Conservation (phyloP, 169 alveolate species). For the Fabrea salina region DNA sequence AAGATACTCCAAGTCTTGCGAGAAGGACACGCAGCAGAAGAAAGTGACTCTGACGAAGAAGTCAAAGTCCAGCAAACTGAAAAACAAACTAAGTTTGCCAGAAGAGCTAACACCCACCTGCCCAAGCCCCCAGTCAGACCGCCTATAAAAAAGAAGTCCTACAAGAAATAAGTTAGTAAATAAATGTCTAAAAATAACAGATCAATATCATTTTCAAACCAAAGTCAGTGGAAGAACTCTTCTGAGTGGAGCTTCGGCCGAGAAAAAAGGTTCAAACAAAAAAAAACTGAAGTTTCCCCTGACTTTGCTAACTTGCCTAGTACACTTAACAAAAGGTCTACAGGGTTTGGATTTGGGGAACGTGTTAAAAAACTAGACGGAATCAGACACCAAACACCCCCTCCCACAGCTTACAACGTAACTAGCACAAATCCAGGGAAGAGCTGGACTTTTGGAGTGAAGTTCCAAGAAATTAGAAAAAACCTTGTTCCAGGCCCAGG, state of each 20-base stretch:
- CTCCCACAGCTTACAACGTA: neutral
- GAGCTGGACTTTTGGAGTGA: neutral
- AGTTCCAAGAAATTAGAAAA: neutral
- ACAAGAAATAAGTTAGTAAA: too few species aligned
- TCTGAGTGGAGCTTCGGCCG: neutral
- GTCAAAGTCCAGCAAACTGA: too few species aligned
- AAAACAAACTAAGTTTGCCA: too few species aligned
- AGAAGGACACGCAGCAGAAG: too few species aligned
- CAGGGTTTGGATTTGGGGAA: slow-evolving; percentile 4
- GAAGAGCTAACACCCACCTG: too few species aligned
- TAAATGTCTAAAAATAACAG: too few species aligned
- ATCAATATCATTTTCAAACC: too few species aligned
- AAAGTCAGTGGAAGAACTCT: slow-evolving; percentile 3
- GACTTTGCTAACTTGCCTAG: neutral
- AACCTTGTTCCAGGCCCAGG: slow-evolving; percentile 20
- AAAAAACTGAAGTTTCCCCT: neutral
- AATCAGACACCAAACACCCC: neutral
- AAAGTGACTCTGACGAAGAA: too few species aligned
- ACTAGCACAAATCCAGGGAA: neutral
- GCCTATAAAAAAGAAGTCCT: too few species aligned
- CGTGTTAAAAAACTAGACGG: neutral
- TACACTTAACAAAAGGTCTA: neutral
- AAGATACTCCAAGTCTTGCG: too few species aligned
- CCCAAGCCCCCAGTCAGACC: too few species aligned
- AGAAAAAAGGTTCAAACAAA: neutral